Conservation (phyloP, 1,139 yeast species). For the Candida pseudoviswanathii region DNA sequence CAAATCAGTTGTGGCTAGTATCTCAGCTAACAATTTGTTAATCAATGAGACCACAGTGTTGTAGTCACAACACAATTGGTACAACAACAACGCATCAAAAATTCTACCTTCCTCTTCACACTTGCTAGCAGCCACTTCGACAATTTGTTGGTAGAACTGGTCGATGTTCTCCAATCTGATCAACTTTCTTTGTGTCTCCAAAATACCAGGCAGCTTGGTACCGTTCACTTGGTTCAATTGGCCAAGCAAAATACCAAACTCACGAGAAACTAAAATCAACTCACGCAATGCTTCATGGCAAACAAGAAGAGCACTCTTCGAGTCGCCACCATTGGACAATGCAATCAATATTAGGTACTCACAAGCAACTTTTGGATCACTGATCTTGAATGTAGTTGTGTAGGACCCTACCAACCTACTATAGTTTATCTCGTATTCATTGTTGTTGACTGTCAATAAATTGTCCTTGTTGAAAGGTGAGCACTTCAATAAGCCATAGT, state of each 20-base stretch:
- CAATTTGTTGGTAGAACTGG: conserved; percentile 54
- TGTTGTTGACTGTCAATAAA: conserved; percentile 33
- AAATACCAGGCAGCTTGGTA: conserved; percentile 76
- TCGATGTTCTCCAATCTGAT: conserved; percentile 61
- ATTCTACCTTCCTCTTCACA: conserved; percentile 93
- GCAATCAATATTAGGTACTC: conserved; percentile 82
- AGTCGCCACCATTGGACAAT: conserved; percentile 32
- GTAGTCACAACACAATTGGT: conserved; percentile 87
- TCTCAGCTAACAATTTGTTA: conserved; percentile 79
- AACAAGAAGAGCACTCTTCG: conserved; percentile 50
- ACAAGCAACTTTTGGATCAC: conserved; percentile 89
- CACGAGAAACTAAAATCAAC: conserved; percentile 82
- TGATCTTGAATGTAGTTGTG: conserved; percentile 77
- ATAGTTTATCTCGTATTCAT: conserved; percentile 53
- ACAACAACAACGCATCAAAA: conserved; percentile 81
- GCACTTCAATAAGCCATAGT: conserved; percentile 70
- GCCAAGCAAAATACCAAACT: conserved; percentile 79
- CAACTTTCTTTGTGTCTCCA: conserved; percentile 77
- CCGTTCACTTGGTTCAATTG: conserved; percentile 73
- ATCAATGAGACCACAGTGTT: conserved; percentile 80
- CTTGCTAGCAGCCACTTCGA: conserved; percentile 81
- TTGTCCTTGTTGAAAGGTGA: conserved; percentile 35
- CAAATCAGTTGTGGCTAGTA: conserved; percentile 71
- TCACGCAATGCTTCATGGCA: conserved; percentile 85
- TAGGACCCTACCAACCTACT: conserved; percentile 67